Evolutionary conservation across 2,329 filamentous ascomycete species (phyloP).

Genomic region (Ambrosiella cleistominuta): DNA sequence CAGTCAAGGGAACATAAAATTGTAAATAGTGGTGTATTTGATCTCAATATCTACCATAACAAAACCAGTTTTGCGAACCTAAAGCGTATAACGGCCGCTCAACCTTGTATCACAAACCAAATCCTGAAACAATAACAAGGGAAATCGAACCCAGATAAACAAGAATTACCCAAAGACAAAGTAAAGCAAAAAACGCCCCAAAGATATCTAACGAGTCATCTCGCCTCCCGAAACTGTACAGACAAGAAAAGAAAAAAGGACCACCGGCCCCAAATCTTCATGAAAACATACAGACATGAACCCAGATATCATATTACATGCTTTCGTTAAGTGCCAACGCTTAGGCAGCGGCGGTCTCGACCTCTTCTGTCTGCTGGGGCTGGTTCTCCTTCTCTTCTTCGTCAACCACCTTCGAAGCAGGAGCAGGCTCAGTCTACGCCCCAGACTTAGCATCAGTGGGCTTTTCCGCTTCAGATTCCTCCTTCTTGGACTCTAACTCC

Average conservation of each 20-base stretch:
- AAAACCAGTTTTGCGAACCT: background rate
- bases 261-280: background rate
- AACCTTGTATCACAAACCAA: background rate
- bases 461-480: conserved; percentile 5
- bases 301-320: background rate
- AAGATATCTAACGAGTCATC: background rate
- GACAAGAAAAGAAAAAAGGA: background rate
- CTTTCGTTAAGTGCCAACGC: background rate
- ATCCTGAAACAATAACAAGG: background rate
- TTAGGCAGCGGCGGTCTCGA: background rate
- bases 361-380: background rate
- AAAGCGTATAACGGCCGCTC: background rate
- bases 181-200: background rate
- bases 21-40: background rate
- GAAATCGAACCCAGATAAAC: background rate
- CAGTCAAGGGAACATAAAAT: background rate
- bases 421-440: background rate
- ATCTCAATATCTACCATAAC: background rate
- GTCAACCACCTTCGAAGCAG: background rate
- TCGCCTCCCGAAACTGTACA: no score
- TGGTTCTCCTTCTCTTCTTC: conserved; percentile 8
- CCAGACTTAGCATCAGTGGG: background rate
- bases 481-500: conserved; percentile 3
- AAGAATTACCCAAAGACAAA: background rate
- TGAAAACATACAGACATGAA: background rate